Conservation (phyloP, 176 grass and related monocot species). For the Tillandsia fasciculata region DNA sequence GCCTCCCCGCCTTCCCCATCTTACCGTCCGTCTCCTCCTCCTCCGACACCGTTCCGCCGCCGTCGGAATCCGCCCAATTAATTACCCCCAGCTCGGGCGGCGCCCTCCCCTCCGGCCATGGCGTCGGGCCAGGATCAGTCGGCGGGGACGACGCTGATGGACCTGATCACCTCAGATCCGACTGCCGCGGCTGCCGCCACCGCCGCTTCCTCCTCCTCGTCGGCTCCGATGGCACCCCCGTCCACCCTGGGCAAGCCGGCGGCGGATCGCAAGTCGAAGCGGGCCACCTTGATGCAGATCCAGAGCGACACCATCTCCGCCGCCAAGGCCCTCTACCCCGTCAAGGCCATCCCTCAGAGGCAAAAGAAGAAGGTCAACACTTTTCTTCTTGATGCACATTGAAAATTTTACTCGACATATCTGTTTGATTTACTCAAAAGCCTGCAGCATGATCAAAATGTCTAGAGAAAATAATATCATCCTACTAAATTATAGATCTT, state of each 20-base stretch:
- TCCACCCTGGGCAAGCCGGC: slow-evolving; percentile 49
- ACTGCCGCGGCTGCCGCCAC: slow-evolving; percentile 29
- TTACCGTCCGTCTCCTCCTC: too few relatives aligned
- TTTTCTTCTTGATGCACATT: background rate
- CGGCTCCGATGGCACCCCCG: slow-evolving; percentile 21
- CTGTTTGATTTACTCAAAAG: too few relatives aligned
- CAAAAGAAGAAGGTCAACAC: slow-evolving; percentile 54
- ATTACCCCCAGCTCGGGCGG: background rate
- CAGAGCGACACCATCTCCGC: slow-evolving; percentile 90
- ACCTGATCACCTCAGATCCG: slow-evolving; percentile 97
- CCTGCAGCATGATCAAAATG: too few relatives aligned
- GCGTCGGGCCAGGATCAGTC: slow-evolving; percentile 63
- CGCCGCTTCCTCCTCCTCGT: slow-evolving; percentile 26
- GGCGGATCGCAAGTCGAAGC: slow-evolving; percentile 83
- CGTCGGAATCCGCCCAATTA: too few relatives aligned
- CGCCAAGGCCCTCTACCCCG: slow-evolving; percentile 89
- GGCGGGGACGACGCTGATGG: slow-evolving; percentile 78
- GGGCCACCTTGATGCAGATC: slow-evolving; percentile 71
- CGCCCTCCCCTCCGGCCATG: slow-evolving; percentile 31
- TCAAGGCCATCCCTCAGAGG: slow-evolving; percentile 63
- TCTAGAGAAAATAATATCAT: too few relatives aligned
- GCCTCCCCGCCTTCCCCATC: too few relatives aligned
- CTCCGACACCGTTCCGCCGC: too few relatives aligned
- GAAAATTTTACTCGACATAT: too few relatives aligned
- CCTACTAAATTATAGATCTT: too few relatives aligned